These are phyloP conservation scores for Aureobasidium sp. DNA, from an alignment of 2,329 filamentous ascomycete genomes.

Conservation along the genomic window DNA sequence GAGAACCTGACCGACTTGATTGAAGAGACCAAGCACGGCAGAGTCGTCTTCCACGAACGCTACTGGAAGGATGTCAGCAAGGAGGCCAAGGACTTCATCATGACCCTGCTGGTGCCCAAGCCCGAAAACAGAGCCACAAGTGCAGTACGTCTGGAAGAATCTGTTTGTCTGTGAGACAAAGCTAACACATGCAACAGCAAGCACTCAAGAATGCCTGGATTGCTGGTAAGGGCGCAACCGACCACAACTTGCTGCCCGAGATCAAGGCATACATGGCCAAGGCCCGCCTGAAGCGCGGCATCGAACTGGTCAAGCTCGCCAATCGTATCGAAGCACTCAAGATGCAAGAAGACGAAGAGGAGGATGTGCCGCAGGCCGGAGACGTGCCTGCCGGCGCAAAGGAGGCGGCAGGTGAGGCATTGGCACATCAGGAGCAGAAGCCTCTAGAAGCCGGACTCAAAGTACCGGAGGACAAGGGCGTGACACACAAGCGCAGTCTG, in stretches of 20 bases:
- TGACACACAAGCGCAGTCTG: constrained; percentile 45
- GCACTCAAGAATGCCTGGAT: constrained; percentile 82
- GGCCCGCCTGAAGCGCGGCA: constrained; percentile 82
- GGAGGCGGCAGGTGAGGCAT: constrained; percentile 46
- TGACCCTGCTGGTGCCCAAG: constrained; percentile 68
- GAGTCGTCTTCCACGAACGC: constrained; percentile 89
- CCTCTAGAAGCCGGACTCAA: constrained; percentile 19
- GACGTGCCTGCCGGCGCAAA: constrained; percentile 58
- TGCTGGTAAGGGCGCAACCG: constrained; percentile 80
- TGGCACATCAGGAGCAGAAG: constrained; percentile 26
- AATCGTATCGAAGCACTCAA: constrained; percentile 94
- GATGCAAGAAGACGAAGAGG: constrained; percentile 83
- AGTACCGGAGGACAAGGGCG: constrained; percentile 22
- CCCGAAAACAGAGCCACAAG: constrained; percentile 72
- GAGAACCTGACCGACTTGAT: constrained; percentile 91
- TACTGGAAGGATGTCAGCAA: constrained; percentile 98
- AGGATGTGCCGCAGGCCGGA: constrained; percentile 52
- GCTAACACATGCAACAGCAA: constrained; percentile 43
- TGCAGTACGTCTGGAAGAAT: constrained; percentile 46
- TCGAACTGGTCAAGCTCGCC: constrained; percentile 91
- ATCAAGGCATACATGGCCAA: constrained; percentile 91
- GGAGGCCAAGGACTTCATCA: constrained; percentile 93
- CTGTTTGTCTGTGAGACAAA: background rate
- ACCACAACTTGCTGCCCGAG: constrained; percentile 96
- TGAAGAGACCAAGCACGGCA: constrained; percentile 78